Evolutionary conservation across 495 filamentous ascomycete genomes (phyloP), one percentile per base, ranked within the genome.

Genomic region (Aspergillus sparsus): DNA sequence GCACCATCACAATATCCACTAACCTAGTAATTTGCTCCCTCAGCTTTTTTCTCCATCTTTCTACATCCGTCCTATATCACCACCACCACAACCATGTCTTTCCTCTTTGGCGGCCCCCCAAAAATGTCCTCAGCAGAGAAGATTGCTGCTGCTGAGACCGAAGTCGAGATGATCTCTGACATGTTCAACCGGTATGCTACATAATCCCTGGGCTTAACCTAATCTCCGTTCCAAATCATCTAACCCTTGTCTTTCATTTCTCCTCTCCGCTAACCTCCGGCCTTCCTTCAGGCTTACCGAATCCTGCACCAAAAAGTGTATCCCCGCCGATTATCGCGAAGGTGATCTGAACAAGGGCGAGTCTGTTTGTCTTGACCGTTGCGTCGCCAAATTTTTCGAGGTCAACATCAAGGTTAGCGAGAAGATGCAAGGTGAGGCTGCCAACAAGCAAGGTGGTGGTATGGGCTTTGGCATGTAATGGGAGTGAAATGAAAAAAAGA

Each of bases 311-410:
- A 84, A 87, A 72, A 98, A 98, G 77, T 98, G 94, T 74, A 84
- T 98, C 56, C 92, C 92, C 58, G 80, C 75, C 65, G 86, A 91
- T 61, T 98, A 98, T 84, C 90, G 91, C 68, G 94, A 98, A 80
- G 82, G 83, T 69, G 95, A 98, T 58, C 85, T 98, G 62, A 94
- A 96, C 83, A 98, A 98, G 81, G 94, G 94, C 81, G 94, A 98
- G 78, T 89, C 88, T 55, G 94, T 98, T 64, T 98, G 94, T 79
- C 85, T 98, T 62, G 94, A 98, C 79, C 90, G 94, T 62, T 98
- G 94, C 77, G 87, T 93, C 39, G 82, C 88, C 70, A 98, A 98
- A 81, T 98, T 97, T 83, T 97, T 98, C 78, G 94, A 98, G 61
- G 92, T 96, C 69, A 91, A 96, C 75, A 83, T 94, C 79, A 98